phyloP scores from a whole-genome alignment of 108 stramenopile species.

The Cyclotella baltica region DNA sequence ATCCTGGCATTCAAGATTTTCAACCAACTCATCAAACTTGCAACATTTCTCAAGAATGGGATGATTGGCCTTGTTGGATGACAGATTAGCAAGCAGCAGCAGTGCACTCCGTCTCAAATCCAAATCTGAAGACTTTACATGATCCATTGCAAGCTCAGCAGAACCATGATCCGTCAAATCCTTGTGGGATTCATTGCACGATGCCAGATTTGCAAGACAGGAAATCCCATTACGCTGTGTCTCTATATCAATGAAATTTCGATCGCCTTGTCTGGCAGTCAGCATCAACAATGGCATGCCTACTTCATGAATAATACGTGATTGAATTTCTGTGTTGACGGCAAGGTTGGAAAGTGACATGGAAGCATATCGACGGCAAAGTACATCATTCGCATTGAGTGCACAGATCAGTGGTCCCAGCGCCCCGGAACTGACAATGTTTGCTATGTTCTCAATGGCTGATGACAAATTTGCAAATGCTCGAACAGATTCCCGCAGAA shows the following conservation, averaged over 20 bases:
- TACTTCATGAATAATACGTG: constrained; percentile 76
- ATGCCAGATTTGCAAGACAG: constrained; percentile 78
- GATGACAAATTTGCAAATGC: constrained; percentile 85
- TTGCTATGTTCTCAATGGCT: constrained; percentile 70
- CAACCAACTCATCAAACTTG: constrained; percentile 19
- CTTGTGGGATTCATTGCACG: constrained; percentile 67
- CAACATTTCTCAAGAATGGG: constrained; percentile 18
- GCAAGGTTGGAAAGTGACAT: constrained; percentile 88
- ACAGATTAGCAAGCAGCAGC: constrained; percentile 79
- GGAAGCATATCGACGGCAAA: constrained; percentile 83
- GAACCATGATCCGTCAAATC: constrained; percentile 56
- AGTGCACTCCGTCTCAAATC: constrained; percentile 69
- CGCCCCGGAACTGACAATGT: constrained; percentile 74
- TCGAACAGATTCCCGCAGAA: constrained; percentile 80
- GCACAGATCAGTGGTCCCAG: constrained; percentile 68
- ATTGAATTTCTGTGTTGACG: constrained; percentile 58
- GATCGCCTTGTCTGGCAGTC: constrained; percentile 23
- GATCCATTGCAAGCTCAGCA: constrained; percentile 50
- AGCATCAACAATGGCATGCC: constrained; percentile 58
- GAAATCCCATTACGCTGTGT: constrained; percentile 80
- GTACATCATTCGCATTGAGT: constrained; percentile 68
- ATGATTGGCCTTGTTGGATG: constrained; percentile 69
- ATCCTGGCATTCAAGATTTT: constrained; percentile 35
- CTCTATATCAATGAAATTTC: constrained; percentile 66
- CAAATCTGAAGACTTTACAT: constrained; percentile 65